Base-by-base conservation (phyloP, 116 monocot species). In the Posidonia oceanica region DNA sequence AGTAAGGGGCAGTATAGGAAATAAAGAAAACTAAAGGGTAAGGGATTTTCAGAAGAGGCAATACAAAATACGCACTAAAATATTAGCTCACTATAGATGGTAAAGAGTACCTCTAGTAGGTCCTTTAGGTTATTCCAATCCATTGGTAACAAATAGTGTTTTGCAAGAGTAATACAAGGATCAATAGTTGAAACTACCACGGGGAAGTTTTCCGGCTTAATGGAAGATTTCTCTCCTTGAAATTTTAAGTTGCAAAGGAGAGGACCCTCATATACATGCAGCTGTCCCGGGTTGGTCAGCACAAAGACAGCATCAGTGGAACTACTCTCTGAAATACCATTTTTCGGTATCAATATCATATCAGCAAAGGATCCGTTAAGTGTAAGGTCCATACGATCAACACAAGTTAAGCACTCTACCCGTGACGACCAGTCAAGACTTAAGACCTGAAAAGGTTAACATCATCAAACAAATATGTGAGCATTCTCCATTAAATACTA, bases 281-380 rank as follows among this genome's bases (percentile, higher is more conserved):
- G 64, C 70, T 97, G 93, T 60, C 93, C 93, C 54, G 97, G 97
- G 51, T 89, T 97, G 64, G 97, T 87, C 80, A 97, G 76, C 41
- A 92, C 73, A 79, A 97, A 86, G 75, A 89, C 71, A 41, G 84
- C 83, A 85, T 84, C 82, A 70, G 75, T 79, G 29, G 82, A 76
- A 74, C 55, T 79, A 55, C 75, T 81, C 39, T 82, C 80, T 29
- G 71, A 64, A 57, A 80, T 53, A n/a, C 87, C 87, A 62, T 65
- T 73, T 83, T 72, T 75, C 3, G 93, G 93, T 79, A 97, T 80
- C 29, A 97, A 67, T 74, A 89, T 84, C 87, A 97, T 97, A 72
- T 97, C 89, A 63, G 97, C 97, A 82, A 92, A 97, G 36, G 97
- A 97, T 74, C 97, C 97, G 75, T 81, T 73, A 70, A 97, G 87